Base-by-base conservation (phyloP, 352 stramenopile genomes). In the Phytophthora tubulina region DNA sequence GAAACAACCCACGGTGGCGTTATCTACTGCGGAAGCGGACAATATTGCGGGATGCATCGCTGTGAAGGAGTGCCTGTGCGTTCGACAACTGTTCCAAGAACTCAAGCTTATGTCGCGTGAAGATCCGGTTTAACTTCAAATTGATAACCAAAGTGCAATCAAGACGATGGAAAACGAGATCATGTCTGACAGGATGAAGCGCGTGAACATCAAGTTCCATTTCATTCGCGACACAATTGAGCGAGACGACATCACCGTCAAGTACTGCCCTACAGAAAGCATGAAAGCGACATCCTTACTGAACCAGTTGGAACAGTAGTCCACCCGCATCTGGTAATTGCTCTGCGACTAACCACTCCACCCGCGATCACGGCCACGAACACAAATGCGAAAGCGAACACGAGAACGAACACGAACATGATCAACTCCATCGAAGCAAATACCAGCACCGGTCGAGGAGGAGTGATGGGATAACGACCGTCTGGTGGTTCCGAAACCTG, bases 151-250 rank as follows among this genome's bases (percentile, higher is more conserved):
- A 9, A 62, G 46, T 15, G 48, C 64, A 1, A 66, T 72, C 39
- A 58, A 72, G 33, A 63, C 35, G 11, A 63, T 51, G 56, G 49
- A 58, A 6, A 62, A 67, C 27, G 39, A 72, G 7, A 27, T 62
- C 3, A 52, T 38, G 2, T 50, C 55, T 3, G 13, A n/a, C 1
- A 48, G 39, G 15, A 66, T 56, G 54, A 62, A 72, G 6, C 48
- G 66, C 41, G 66, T 62, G 39, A 72, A 72, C 49, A 71, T 71
- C 2, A 64, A 60, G 14, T 71, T 65, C 30, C 53, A 72, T 14
- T 62, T 67, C 49, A 67, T 72, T 27, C 64, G 55, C 2, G 48
- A 72, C 27, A 33, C 41, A 3, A 58, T 67, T 1, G 11, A 13
- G 30, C 49, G 35, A 0, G 27, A 60, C 4, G 36, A 49, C 0